Evolutionary conservation across 352 stramenopile genomes (phyloP).

Genomic region (Peronospora farinosa): DNA sequence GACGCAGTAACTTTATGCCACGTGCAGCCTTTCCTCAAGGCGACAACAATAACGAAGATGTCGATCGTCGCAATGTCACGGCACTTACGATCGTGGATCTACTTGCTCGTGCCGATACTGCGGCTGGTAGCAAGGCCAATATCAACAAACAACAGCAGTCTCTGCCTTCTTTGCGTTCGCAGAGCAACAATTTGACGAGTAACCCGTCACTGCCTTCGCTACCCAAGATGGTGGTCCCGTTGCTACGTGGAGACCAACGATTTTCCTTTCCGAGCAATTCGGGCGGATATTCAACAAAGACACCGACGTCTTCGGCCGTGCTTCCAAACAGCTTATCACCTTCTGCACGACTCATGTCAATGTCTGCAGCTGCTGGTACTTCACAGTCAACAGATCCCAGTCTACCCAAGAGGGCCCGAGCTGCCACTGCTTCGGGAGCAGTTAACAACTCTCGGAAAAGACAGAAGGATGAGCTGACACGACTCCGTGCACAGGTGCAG

Average conservation of each 20-base stretch:
- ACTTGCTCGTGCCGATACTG: conserved; percentile 17
- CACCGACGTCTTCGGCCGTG: conserved; percentile 9
- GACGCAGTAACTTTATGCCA: conserved; percentile 16
- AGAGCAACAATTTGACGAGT: conserved; percentile 4
- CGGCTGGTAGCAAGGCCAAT: conserved; percentile 4
- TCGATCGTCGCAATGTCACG: conserved; percentile 32
- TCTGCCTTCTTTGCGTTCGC: conserved; percentile 25
- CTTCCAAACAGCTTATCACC: conserved; percentile 15
- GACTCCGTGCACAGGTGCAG: conserved; percentile 46
- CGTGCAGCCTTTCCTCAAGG: conserved; percentile 20
- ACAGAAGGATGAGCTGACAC: conserved; percentile 50
- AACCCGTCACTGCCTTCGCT: conserved; percentile 27
- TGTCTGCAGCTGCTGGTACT: background rate
- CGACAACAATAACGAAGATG: conserved; percentile 26
- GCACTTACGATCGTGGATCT: conserved; percentile 39
- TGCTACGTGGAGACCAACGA: conserved; percentile 15
- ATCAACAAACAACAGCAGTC: conserved; percentile 10
- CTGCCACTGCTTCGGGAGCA: background rate
- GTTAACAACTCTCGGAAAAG: conserved; percentile 51
- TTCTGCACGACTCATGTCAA: conserved; percentile 3
- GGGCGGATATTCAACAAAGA: conserved; percentile 7
- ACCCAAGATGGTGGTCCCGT: conserved; percentile 34
- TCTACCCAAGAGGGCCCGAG: conserved; percentile 15
- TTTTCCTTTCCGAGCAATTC: conserved; percentile 19
- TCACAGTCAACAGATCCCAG: conserved; percentile 2